phyloP scores from a whole-genome alignment of 192 early-diverging fungal genomes.

The Backusella sp. region DNA sequence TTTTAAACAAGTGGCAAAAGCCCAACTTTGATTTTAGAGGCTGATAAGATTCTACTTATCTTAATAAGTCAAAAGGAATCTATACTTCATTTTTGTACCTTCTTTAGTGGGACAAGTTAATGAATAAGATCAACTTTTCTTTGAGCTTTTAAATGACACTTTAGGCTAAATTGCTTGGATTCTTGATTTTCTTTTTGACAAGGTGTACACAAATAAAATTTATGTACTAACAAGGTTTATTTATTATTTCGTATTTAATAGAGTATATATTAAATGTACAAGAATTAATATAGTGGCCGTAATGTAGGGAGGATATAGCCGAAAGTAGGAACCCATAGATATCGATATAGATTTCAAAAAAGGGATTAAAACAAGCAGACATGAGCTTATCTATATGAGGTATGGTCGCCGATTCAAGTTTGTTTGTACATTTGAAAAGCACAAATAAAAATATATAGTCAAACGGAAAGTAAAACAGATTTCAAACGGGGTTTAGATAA shows the following conservation, averaged over 20 bases:
- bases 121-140: background rate
- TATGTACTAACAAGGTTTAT: background rate
- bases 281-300: background rate
- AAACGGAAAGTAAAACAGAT: background rate
- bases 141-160: background rate
- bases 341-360: background rate
- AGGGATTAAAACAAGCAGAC: background rate
- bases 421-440: background rate
- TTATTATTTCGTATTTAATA: background rate
- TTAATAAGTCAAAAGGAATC: background rate
- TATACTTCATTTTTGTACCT: background rate
- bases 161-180: background rate
- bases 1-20: background rate
- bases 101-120: background rate
- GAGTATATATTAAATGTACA: background rate
- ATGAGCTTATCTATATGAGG: background rate
- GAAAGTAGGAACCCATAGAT: background rate
- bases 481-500: conserved; percentile 7
- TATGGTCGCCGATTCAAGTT: background rate
- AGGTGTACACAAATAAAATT: background rate
- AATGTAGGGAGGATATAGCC: background rate
- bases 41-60: background rate
- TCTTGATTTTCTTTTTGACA: background rate
- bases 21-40: background rate
- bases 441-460: background rate